Evolutionary conservation across 2,329 filamentous ascomycete species (phyloP).

Genomic region (Nannizzia gypsea): DNA sequence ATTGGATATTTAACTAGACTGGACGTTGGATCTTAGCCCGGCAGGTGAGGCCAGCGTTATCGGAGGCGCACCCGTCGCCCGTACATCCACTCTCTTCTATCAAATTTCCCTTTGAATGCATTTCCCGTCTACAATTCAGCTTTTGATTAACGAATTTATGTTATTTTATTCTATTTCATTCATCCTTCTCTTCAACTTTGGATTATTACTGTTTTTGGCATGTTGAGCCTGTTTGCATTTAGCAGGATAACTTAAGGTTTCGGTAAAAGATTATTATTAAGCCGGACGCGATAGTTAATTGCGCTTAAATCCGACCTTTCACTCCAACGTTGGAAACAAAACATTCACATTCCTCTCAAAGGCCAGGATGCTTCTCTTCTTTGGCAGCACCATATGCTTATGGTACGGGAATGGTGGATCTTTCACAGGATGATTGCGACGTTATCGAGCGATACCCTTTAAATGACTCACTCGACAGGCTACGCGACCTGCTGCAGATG

Average conservation of each 20-base stretch:
- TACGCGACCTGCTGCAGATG: constrained; percentile 6
- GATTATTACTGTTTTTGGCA: background rate
- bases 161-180: background rate
- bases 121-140: too few species aligned
- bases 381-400: too few species aligned
- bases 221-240: background rate
- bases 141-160: background rate
- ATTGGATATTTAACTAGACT: background rate
- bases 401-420: constrained; percentile 5
- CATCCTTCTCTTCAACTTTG: background rate
- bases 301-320: too few species aligned
- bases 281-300: too few species aligned
- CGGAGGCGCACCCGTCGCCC: too few species aligned
- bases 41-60: background rate
- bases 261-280: background rate
- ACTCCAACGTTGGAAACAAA: too few species aligned
- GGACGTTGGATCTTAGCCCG: background rate
- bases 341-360: too few species aligned
- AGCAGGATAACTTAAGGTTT: too few species aligned
- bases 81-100: too few species aligned
- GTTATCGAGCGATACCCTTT: constrained; percentile 8
- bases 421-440: constrained; percentile 7
- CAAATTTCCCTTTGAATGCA: too few species aligned
- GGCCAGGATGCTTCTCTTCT: too few species aligned
- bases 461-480: constrained; percentile 7